Base-by-base conservation (phyloP, 192 early-diverging fungal genomes). In the Coemansia sp. region DNA sequence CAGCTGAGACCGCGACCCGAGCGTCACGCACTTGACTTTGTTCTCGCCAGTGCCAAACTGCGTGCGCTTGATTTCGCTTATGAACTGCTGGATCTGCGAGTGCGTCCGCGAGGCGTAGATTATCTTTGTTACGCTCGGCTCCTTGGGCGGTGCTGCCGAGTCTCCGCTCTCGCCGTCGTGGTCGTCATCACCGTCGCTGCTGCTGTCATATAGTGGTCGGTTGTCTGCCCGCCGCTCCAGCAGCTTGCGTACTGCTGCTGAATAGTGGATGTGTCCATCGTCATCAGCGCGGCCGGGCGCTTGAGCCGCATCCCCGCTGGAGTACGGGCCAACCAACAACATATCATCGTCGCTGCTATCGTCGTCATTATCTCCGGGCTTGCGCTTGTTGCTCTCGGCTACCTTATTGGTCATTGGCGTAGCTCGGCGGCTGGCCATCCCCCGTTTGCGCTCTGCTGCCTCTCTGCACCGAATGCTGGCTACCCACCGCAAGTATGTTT, bases 71-170 rank as follows among this genome's bases (percentile, higher is more conserved):
- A 97, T 65, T 73, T 98, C 94, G 64, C 84, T 74, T 0, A 96
- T 74, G 67, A 98, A 94, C 70, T 98, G 97, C 24, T 88, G 79
- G 15, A 98, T 74, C 76, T 98, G 97, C 5, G 94, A 96, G 73
- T 98, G 97, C 15, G 94, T 93, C 40, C 90, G 86, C 19, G 90
- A 92, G 15, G 88, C 86, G 70, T 90, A 93, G 43, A 84, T 85
- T 4, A 91, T 85, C 80, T 76, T 73, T 15, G 60, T 64, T 37
- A 49, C 24, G 20, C 11, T 71, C 14, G 54, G 64, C 65, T 85
- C 88, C 68, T 87, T 85, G 12, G 80, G 78, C 24, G 76, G 65
- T 14, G 70, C 85, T 4, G 74, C 73, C 31, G 25, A 6, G 10
- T 74, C 77, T n/a, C 71, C 51, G 1, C 70, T 45, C 1, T 58